Percentiles rank a stretch among this genome's conserved stretches.
Conservation (phyloP, 106 monocot genomes). For the Triglochin maritima region DNA sequence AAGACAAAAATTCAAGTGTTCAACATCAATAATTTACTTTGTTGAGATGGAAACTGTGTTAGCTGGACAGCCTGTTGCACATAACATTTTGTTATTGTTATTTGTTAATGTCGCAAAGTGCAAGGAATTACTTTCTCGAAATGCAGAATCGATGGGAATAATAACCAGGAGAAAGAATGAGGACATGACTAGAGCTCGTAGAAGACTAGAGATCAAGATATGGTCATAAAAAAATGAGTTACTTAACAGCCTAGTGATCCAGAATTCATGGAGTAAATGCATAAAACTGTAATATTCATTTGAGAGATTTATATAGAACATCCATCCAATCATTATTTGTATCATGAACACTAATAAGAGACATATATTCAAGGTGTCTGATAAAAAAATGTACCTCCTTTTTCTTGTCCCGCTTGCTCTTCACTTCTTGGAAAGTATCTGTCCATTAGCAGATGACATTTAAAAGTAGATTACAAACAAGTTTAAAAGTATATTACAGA, state of each 20-base stretch:
- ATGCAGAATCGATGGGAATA: no score
- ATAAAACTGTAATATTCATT: no score
- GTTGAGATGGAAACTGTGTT: neutral
- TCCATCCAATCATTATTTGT: neutral
- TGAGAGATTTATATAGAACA: no score
- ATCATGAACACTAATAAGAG: neutral
- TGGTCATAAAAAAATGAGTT: no score
- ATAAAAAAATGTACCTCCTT: constrained; percentile 56
- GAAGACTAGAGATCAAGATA: no score
- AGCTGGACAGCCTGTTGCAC: neutral
- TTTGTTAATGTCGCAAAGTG: neutral
- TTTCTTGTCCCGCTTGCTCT: constrained; percentile 97
- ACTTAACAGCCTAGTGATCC: no score
- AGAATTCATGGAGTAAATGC: no score
- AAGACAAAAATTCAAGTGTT: neutral
- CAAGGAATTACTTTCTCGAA: no score
- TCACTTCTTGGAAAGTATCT: constrained; percentile 98
- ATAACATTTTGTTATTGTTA: neutral
- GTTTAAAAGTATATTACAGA: neutral
- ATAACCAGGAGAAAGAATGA: no score
- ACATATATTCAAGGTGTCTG: neutral
- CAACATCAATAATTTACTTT: neutral
- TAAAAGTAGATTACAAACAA: neutral
- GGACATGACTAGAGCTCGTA: no score
- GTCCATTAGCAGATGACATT: constrained; percentile 10